Conservation (phyloP, 2,329 filamentous ascomycete genomes). For the Talaromyces sp. region DNA sequence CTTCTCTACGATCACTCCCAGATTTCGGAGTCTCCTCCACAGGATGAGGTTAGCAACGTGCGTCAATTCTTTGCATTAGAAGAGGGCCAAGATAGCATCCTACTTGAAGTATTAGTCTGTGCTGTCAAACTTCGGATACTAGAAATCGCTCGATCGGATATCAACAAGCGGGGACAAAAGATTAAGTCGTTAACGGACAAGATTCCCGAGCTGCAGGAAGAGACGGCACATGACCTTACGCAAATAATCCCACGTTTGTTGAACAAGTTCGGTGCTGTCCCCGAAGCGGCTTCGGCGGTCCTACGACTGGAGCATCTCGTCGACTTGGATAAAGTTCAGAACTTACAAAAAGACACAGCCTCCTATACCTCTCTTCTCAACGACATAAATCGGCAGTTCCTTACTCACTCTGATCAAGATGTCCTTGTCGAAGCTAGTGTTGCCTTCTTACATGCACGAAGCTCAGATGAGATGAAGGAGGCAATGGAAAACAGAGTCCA, state of each 20-base stretch:
- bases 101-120: slow-evolving; percentile 82
- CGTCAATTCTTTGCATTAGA: slow-evolving; percentile 70
- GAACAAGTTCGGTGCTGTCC: slow-evolving; percentile 88
- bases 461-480: slow-evolving; percentile 85
- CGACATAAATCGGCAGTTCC: slow-evolving; percentile 91
- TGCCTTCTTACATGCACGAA: slow-evolving; percentile 78
- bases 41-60: slow-evolving; percentile 61
- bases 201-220: slow-evolving; percentile 67
- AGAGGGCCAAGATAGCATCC: slow-evolving; percentile 73
- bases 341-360: slow-evolving; percentile 79
- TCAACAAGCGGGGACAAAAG: slow-evolving; percentile 54
- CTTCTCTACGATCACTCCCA: slow-evolving; percentile 86
- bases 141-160: slow-evolving; percentile 60
- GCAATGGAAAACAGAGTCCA: slow-evolving; percentile 76
- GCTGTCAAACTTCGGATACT: slow-evolving; percentile 72
- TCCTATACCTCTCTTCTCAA: slow-evolving; percentile 78
- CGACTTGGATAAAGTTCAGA: slow-evolving; percentile 81
- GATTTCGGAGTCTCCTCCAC: slow-evolving; percentile 52
- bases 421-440: slow-evolving; percentile 80
- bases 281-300: slow-evolving; percentile 80
- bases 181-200: slow-evolving; percentile 61
- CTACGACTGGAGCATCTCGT: slow-evolving; percentile 82
- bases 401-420: slow-evolving; percentile 80
- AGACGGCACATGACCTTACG: slow-evolving; percentile 73
- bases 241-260: slow-evolving; percentile 77